Percentiles rank a stretch among this genome's conserved stretches.
Evolutionary conservation across 306 rosid species (phyloP).

Genomic region (Geum urbanum): DNA sequence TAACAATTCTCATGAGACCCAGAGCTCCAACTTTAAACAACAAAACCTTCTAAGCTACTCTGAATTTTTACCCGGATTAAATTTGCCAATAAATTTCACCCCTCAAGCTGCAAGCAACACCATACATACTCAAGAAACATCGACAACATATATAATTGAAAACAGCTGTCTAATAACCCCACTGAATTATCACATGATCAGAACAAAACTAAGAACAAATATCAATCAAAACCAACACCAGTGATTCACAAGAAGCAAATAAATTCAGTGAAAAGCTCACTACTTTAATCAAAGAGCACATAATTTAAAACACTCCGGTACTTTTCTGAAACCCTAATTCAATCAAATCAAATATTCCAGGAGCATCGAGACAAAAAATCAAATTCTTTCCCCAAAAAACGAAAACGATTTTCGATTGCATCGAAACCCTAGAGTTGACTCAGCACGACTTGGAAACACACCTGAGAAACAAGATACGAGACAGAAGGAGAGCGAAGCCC

Average conservation of each 20-base stretch:
- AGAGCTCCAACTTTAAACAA: conserved; percentile 73
- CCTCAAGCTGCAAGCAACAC: conserved; percentile 56
- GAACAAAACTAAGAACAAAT: neutral
- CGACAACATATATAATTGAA: conserved; percentile 11
- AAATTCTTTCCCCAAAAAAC: neutral
- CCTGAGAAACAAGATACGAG: conserved; percentile 20
- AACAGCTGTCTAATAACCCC: neutral
- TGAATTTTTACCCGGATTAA: conserved; percentile 57
- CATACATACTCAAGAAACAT: conserved; percentile 34
- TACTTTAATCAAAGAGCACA: neutral
- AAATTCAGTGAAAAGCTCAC: neutral
- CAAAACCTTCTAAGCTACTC: conserved; percentile 64
- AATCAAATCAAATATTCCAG: conserved; percentile 4
- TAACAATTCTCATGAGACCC: conserved; percentile 99
- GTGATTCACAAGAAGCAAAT: neutral
- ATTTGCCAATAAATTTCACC: conserved; percentile 18
- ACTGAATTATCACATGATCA: neutral
- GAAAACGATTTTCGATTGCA: neutral
- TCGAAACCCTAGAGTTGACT: conserved; percentile 33
- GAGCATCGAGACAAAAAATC: conserved; percentile 10
- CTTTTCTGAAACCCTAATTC: neutral
- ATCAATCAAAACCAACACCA: neutral
- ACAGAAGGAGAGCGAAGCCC: neutral
- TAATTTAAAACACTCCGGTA: neutral
- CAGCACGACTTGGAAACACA: conserved; percentile 26